Percentiles rank a stretch among this genome's conserved stretches.
Conservation (phyloP, 2,329 filamentous ascomycete genomes). For the Penicillium thymicola region DNA sequence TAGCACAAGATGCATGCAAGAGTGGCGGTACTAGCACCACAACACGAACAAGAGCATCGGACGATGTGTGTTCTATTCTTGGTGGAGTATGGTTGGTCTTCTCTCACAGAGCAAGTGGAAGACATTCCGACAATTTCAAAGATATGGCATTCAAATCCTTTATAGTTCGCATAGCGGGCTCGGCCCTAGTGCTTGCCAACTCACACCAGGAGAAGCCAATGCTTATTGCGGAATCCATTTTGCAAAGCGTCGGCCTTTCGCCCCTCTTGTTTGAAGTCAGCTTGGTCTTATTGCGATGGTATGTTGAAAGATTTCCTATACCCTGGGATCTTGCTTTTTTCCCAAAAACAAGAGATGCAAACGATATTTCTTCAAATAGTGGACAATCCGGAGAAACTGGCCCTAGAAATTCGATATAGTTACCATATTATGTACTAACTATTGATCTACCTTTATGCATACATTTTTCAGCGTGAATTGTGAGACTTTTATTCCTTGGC, state of each 20-base stretch:
- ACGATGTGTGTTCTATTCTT: slow-evolving; percentile 26
- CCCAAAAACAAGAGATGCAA: not conserved
- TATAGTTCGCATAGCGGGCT: slow-evolving; percentile 26
- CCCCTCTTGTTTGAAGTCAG: slow-evolving; percentile 31
- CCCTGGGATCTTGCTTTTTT: not conserved
- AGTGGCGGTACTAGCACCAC: slow-evolving; percentile 30
- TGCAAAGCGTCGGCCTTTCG: slow-evolving; percentile 29
- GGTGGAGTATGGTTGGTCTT: slow-evolving; percentile 28
- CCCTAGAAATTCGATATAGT: slow-evolving; percentile 21
- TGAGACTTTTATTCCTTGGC: not conserved
- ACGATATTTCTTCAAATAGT: slow-evolving; percentile 8
- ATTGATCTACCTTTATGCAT: not conserved
- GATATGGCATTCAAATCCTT: not conserved
- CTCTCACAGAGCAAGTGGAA: slow-evolving; percentile 23
- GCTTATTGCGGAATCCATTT: slow-evolving; percentile 18
- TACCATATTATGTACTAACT: not conserved
- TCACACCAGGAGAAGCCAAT: slow-evolving; percentile 15
- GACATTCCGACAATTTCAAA: not conserved
- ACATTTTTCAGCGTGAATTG: not conserved
- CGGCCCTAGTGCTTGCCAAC: slow-evolving; percentile 24
- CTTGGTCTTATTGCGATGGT: slow-evolving; percentile 27
- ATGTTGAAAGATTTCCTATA: not conserved
- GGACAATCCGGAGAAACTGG: slow-evolving; percentile 27
- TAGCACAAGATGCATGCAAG: slow-evolving; percentile 23
- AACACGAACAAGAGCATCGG: slow-evolving; percentile 11